Evolutionary conservation across 371 early-diverging fungal genomes (phyloP), one percentile per base, ranked within the genome.

Genomic region (Zychaea mexicana): DNA sequence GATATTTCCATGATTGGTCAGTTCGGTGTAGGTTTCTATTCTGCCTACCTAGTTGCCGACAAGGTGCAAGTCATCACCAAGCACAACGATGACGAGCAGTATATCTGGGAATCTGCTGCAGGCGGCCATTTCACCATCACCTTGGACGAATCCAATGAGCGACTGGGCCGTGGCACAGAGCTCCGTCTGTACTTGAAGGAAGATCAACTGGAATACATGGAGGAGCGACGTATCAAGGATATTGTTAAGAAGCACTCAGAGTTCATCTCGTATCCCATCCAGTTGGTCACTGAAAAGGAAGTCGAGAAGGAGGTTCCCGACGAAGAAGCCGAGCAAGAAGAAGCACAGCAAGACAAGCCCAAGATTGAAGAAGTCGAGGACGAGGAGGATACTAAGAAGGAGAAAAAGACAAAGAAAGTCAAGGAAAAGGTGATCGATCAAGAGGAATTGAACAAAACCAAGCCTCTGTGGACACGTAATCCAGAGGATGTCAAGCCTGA

Each of bases 1-100:
- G 75, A 81, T 62, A 81, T 81, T 30, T 81, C 82, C 71, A 76
- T 93, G 77, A 95, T 95, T 81, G 97, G 96, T 69, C 95, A 95
- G 80, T 96, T 96, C 74, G 97, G 97, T 85, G 92, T 96, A 46
- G 95, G 95, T 62, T 95, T 95, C 82, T 96, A 96, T 84, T 92
- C 81, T 67, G 85, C 88, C 62, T 92, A 87, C 76, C 76, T 94
- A 32, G 92, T 95, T 52, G 92, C 95, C 36, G 93, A 94, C 68
- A 81, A 84, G 68, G 95, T 96, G 33, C 87, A 89, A 39, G 92
- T 96, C 36, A 86, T 93, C 60, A 87, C 89, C 67, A 95, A 94
- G 82, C 81, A 90, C 70, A 88, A 89, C 57, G 88, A 84, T 62
- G 82, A 78, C 57, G 79, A 81, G 60, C 90, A 92, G 71, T 88